Percentiles rank a stretch among this genome's conserved stretches.
Evolutionary conservation across 2,329 filamentous ascomycete species (phyloP).

Genomic region (Beauveria sp.): DNA sequence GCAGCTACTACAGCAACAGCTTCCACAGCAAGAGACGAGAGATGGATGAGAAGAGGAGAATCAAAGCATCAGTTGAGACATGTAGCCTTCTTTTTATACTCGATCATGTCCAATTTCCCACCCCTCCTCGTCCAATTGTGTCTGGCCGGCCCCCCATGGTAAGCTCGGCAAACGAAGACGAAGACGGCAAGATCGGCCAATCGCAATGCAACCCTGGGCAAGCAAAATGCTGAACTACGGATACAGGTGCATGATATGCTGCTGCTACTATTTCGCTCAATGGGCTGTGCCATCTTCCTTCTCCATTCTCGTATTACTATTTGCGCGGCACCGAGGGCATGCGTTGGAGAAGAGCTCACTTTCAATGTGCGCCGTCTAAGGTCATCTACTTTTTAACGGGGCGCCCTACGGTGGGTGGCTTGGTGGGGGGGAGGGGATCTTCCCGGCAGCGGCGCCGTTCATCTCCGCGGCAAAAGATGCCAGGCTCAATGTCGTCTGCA

Average conservation of each 20-base stretch:
- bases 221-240: too few relatives aligned
- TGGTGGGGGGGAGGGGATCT: background rate
- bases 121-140: background rate
- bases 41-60: background rate
- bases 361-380: too few relatives aligned
- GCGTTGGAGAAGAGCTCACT: too few relatives aligned
- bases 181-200: background rate
- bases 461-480: background rate
- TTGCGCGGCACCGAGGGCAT: too few relatives aligned
- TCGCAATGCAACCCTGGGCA: background rate
- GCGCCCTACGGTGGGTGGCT: background rate
- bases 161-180: background rate
- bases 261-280: too few relatives aligned
- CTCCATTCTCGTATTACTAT: too few relatives aligned
- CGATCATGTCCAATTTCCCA: background rate
- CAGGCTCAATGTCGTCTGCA: too few relatives aligned
- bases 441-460: background rate
- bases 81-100: conserved; percentile 2
- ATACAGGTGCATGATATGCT: too few relatives aligned
- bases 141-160: background rate
- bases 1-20: background rate
- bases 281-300: too few relatives aligned
- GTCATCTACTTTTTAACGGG: background rate
- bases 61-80: background rate
- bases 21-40: background rate